Evolutionary conservation across 2,329 filamentous ascomycete genomes (phyloP).

Genomic region (Ceratocystis variospora): DNA sequence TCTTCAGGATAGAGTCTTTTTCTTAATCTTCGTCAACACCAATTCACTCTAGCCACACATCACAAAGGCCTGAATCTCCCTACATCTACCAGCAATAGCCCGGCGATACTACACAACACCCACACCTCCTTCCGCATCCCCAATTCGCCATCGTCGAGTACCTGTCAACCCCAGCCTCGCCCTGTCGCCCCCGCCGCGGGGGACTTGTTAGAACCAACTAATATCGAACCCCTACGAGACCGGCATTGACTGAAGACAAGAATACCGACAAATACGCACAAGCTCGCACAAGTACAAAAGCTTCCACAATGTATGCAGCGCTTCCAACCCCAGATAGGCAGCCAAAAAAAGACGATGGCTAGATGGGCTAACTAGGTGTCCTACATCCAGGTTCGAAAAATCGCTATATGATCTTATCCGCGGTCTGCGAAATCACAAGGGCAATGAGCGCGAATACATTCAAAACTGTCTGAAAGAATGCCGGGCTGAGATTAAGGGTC

Average conservation of each 20-base stretch:
- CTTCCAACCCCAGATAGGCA: background rate
- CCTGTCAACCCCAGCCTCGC: background rate
- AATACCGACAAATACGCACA: background rate
- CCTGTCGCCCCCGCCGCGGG: background rate
- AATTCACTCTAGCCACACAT: background rate
- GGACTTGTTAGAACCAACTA: background rate
- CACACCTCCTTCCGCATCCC: background rate
- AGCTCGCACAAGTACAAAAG: too few relatives aligned
- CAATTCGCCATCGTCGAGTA: background rate
- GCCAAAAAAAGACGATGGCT: background rate
- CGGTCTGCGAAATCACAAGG: conserved; percentile 88
- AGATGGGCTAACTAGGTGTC: background rate
- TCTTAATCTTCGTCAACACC: background rate
- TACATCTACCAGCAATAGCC: too few relatives aligned
- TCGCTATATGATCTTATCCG: conserved; percentile 97
- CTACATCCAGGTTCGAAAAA: conserved; percentile 79
- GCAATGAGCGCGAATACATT: conserved; percentile 88
- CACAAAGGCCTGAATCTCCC: background rate
- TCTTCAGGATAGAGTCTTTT: background rate
- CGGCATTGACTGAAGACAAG: background rate
- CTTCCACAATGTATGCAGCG: background rate
- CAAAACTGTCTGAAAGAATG: conserved; percentile 91
- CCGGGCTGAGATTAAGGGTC: conserved; percentile 75
- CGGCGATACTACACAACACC: background rate
- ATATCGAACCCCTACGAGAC: background rate